Base-by-base conservation (phyloP, 345 rosid species). In the Rubroshorea leprosula region DNA sequence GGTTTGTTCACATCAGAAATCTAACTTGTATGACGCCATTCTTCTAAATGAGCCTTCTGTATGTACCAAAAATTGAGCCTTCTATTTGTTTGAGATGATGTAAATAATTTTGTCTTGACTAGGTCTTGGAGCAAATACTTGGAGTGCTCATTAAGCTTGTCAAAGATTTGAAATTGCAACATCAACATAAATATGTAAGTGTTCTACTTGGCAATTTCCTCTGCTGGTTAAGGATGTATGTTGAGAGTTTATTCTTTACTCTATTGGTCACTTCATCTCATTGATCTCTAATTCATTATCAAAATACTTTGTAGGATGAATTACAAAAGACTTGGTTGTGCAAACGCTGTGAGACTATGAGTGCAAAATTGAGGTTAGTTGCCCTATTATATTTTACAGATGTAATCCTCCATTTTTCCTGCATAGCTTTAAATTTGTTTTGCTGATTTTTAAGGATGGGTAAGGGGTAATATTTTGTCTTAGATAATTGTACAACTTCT, bases 331-430 rank as follows among this genome's bases (percentile, higher is more conserved):
- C 88, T 31, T 93, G 95, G 99, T 71, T 90, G 49, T 85, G 90
- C 76, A 89, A 93, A 74, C 82, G 90, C 66, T 93, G 99, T 65
- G 97, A 85, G 80, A 93, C 97, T 60, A 89, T 93, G 99, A 82
- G 75, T 48, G 99, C 96, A 51, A 93, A 93, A 73, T 50, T 89
- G 68, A 87, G 99, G 99, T 93, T 61, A 44, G 84, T 13, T 35
- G 11, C 9, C 41, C 12, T 35, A 13, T 35, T 35, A 3, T 29
- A 4, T 17, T 59, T 18, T 21, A 44, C 26, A 17, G 54, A 27
- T 74, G 54, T 39, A 18, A 55, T n/a, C n/a, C n/a, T n/a, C n/a
- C n/a, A n/a, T n/a, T n/a, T n/a, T n/a, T n/a, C n/a, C n/a, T n/a
- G n/a, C n/a, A n/a, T n/a, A n/a, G n/a, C n/a, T n/a, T n/a, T n/a